A percentile compares a stretch with the other conserved stretches of the same genome.
Evolutionary conservation across 306 rosid genomes (phyloP).

Genomic region (Dryas drummondii): DNA sequence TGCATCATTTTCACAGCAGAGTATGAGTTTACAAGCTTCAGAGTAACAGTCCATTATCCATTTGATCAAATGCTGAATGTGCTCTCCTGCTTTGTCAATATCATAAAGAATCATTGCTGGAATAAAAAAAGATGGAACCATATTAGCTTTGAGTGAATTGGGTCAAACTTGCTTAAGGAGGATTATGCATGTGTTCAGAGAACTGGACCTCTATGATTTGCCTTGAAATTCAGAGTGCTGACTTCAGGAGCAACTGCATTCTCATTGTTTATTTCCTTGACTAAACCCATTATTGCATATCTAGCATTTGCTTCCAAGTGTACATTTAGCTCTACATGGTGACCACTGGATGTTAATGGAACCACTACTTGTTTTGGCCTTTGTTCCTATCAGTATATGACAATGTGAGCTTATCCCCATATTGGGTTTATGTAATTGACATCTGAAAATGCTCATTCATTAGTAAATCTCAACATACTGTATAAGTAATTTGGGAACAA

Average conservation of each 20-base stretch:
- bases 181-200: constrained; percentile 21
- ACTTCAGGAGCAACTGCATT: constrained; percentile 58
- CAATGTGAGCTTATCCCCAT: constrained; percentile 16
- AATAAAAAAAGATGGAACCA: constrained; percentile 22
- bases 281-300: constrained; percentile 76
- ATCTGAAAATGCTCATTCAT: background rate
- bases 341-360: constrained; percentile 67
- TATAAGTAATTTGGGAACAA: too few relatives aligned
- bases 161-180: background rate
- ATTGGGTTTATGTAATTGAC: constrained; percentile 1
- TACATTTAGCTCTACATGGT: constrained; percentile 80
- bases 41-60: constrained; percentile 84
- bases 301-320: constrained; percentile 63
- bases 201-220: constrained; percentile 64
- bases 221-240: constrained; percentile 49
- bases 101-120: constrained; percentile 72
- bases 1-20: constrained; percentile 71
- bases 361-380: constrained; percentile 55
- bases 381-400: constrained; percentile 57
- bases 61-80: constrained; percentile 73
- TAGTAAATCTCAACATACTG: too few relatives aligned
- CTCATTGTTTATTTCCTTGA: constrained; percentile 67
- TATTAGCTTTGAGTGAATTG: constrained; percentile 19
- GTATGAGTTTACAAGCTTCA: constrained; percentile 64
- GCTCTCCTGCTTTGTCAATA: constrained; percentile 67